These are phyloP conservation scores for Heritiera fomes DNA, from an alignment of 345 rosid species.

Conservation along the genomic window DNA sequence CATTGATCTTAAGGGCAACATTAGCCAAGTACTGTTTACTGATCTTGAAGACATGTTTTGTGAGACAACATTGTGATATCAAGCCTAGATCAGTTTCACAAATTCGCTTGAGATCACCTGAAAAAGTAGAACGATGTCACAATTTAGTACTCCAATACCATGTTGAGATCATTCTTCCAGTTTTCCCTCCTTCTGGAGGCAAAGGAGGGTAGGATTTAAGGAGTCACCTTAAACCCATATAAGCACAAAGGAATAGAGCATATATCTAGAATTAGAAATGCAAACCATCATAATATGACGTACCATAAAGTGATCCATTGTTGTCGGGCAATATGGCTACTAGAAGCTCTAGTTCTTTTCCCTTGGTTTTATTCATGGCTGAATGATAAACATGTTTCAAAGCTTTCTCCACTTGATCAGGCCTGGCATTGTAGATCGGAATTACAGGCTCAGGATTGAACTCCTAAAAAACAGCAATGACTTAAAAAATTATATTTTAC, in stretches of 20 bases:
- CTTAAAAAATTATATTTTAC: not conserved
- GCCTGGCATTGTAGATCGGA: conserved; percentile 84
- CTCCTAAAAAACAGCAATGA: conserved; percentile 47
- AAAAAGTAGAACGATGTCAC: not conserved
- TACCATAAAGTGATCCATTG: conserved; percentile 96
- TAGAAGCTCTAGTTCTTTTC: conserved; percentile 94
- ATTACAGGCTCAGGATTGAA: conserved; percentile 91
- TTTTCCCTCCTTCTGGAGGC: not conserved
- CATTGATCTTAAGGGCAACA: conserved; percentile 93
- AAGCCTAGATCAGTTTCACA: conserved; percentile 98
- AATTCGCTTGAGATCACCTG: conserved; percentile 96
- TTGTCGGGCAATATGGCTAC: conserved; percentile 93
- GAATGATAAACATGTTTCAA: conserved; percentile 85
- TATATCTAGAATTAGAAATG: not conserved
- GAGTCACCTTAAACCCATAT: too few species aligned
- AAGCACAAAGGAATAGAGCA: not conserved
- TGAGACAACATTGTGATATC: conserved; percentile 95
- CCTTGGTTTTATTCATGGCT: conserved; percentile 80
- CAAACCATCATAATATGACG: conserved; percentile 8
- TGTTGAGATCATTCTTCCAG: not conserved
- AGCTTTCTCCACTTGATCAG: conserved; percentile 98
- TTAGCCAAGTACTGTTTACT: conserved; percentile 97
- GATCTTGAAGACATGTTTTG: conserved; percentile 95
- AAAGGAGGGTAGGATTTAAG: not conserved
- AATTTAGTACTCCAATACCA: not conserved